A percentile compares a stretch with the other conserved stretches of the same genome.
Evolutionary conservation across 257 asterid species (phyloP).

Genomic region (Marsdenia floribunda): DNA sequence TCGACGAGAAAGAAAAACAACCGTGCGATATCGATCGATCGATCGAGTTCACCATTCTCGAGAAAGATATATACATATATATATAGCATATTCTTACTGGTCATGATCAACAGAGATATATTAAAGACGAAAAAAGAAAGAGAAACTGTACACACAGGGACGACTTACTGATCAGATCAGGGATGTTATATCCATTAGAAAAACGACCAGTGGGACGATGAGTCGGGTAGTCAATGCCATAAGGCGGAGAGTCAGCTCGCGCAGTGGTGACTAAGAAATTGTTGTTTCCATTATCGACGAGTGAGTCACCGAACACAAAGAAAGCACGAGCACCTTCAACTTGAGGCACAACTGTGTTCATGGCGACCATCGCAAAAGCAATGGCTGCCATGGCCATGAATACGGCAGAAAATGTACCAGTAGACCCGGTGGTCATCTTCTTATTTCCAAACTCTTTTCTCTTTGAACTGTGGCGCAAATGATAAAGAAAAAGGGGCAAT

Average conservation of each 20-base stretch:
- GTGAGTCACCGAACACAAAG: conserved; percentile 73
- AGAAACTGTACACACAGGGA: too few species aligned
- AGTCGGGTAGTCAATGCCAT: conserved; percentile 69
- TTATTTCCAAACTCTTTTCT: too few species aligned
- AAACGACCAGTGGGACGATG: conserved; percentile 78
- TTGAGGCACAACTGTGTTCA: background rate
- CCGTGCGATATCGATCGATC: too few species aligned
- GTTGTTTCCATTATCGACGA: conserved; percentile 76
- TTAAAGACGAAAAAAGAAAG: background rate
- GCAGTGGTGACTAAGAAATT: conserved; percentile 60
- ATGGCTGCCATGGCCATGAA: background rate
- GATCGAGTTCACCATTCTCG: background rate
- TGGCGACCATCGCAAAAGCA: conserved; percentile 9
- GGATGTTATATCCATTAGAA: conserved; percentile 65
- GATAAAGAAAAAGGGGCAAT: background rate
- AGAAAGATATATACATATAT: background rate
- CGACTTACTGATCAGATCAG: conserved; percentile 61
- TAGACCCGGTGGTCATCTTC: too few species aligned
- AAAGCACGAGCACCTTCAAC: conserved; percentile 57
- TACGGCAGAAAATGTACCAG: background rate
- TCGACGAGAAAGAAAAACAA: too few species aligned
- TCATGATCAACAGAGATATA: too few species aligned
- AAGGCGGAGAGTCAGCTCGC: conserved; percentile 75
- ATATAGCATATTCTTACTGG: too few species aligned
- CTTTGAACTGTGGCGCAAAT: too few species aligned